Evolutionary conservation across 2,329 filamentous ascomycete species (phyloP).

Genomic region (Trichoderma arundinaceum): DNA sequence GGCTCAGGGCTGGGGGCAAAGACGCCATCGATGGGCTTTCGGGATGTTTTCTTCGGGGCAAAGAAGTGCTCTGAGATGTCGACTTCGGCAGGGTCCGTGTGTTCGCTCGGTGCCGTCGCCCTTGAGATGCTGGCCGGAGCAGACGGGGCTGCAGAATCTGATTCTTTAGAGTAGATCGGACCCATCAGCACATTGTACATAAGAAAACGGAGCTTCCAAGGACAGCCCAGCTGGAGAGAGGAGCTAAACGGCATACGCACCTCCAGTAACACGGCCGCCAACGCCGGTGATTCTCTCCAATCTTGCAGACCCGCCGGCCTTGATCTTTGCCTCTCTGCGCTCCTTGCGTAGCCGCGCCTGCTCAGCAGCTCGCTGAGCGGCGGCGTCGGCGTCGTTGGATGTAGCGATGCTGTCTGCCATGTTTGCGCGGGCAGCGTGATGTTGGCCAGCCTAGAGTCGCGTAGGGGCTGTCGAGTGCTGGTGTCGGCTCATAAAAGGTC

Average conservation of each 20-base stretch:
- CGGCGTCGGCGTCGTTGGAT: slow-evolving; percentile 51
- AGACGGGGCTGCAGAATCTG: slow-evolving; percentile 31
- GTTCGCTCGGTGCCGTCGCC: background rate
- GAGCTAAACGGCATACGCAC: slow-evolving; percentile 35
- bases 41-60: slow-evolving; percentile 52
- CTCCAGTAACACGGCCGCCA: slow-evolving; percentile 51
- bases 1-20: slow-evolving; percentile 44
- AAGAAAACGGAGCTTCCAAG: background rate
- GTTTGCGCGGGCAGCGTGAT: slow-evolving; percentile 4
- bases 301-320: slow-evolving; percentile 70
- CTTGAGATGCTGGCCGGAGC: slow-evolving; percentile 43
- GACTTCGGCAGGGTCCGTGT: slow-evolving; percentile 72
- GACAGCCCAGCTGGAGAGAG: background rate
- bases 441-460: background rate
- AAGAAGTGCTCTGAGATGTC: slow-evolving; percentile 81
- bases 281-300: slow-evolving; percentile 77
- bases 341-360: slow-evolving; percentile 79
- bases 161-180: background rate
- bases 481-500: background rate
- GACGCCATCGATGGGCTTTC: slow-evolving; percentile 35
- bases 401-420: slow-evolving; percentile 51
- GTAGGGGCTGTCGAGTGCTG: background rate
- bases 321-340: slow-evolving; percentile 78
- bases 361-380: slow-evolving; percentile 60
- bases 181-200: background rate